Conservation (phyloP, 495 filamentous ascomycete species). For the Sphaerosporella brunnea region DNA sequence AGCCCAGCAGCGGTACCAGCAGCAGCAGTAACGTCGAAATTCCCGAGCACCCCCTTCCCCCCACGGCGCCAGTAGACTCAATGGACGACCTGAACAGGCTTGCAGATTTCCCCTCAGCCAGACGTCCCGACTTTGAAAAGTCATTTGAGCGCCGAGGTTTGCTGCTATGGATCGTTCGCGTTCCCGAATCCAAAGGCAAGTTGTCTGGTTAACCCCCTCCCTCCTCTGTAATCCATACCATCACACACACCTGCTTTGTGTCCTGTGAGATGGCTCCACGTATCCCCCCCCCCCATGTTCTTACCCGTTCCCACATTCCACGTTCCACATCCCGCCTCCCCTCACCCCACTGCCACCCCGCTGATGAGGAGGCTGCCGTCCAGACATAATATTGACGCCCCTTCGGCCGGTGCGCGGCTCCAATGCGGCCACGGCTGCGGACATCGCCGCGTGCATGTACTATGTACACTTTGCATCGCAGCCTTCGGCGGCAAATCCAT, state of each 20-base stretch:
- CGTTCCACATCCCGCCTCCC: no score
- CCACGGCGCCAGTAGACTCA: not conserved
- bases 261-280: not conserved
- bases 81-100: not conserved
- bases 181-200: slow-evolving; percentile 1
- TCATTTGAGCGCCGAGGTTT: not conserved
- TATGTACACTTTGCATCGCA: slow-evolving; percentile 59
- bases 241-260: not conserved
- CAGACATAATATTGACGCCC: slow-evolving; percentile 92
- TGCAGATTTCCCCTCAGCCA: not conserved
- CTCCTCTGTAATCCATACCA: not conserved
- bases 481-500: slow-evolving; percentile 9
- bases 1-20: no score
- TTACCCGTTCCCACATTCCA: not conserved
- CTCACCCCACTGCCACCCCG: not conserved
- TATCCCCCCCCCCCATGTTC: not conserved
- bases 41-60: not conserved
- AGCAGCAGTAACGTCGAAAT: no score
- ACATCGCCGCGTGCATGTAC: slow-evolving; percentile 75
- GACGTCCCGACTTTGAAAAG: not conserved
- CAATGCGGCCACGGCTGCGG: slow-evolving; percentile 61
- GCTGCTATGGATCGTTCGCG: slow-evolving; percentile 5
- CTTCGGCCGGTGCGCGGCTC: slow-evolving; percentile 62
- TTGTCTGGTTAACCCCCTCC: no score
- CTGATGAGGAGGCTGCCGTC: not conserved